Evolutionary conservation across 2,329 filamentous ascomycete species (phyloP).

Genomic region (Saccharata proteae): DNA sequence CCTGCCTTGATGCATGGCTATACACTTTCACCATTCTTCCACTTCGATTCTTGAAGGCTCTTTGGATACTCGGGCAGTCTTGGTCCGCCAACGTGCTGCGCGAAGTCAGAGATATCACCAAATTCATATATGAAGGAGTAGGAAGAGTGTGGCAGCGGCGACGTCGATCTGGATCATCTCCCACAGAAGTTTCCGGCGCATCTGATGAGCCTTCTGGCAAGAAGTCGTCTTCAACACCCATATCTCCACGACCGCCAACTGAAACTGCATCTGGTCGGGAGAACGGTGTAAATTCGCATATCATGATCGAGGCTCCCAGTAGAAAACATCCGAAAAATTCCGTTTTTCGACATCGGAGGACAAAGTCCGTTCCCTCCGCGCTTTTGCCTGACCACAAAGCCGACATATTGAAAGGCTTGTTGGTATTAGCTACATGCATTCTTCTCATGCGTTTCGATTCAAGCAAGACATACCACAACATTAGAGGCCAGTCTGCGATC

Average conservation of each 20-base stretch:
- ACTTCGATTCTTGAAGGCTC: constrained; percentile 70
- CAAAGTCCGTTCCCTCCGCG: constrained; percentile 73
- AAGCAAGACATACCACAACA: constrained; percentile 95
- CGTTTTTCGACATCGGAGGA: constrained; percentile 51
- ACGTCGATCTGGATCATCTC: constrained; percentile 9
- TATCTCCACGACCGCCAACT: no score
- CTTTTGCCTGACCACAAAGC: constrained; percentile 86
- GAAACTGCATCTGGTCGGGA: no score
- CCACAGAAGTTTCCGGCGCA: constrained; percentile 8
- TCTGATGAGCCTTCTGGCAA: constrained; percentile 10
- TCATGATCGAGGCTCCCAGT: constrained; percentile 14
- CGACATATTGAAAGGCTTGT: constrained; percentile 77
- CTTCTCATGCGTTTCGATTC: constrained; percentile 87
- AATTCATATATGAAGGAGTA: constrained; percentile 68
- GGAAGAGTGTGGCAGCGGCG: constrained; percentile 63
- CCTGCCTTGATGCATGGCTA: constrained; percentile 90
- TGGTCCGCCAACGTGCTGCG: constrained; percentile 61
- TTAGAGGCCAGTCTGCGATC: constrained; percentile 90
- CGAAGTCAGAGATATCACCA: constrained; percentile 59
- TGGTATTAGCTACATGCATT: constrained; percentile 76
- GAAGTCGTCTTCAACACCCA: no score
- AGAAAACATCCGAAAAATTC: constrained; percentile 20
- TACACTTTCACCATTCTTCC: constrained; percentile 95
- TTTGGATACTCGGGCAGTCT: constrained; percentile 65
- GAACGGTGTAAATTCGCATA: background rate